Evolutionary conservation across 73 alveolate genomes (phyloP).

Genomic region (Paramecium tetraurelia): DNA sequence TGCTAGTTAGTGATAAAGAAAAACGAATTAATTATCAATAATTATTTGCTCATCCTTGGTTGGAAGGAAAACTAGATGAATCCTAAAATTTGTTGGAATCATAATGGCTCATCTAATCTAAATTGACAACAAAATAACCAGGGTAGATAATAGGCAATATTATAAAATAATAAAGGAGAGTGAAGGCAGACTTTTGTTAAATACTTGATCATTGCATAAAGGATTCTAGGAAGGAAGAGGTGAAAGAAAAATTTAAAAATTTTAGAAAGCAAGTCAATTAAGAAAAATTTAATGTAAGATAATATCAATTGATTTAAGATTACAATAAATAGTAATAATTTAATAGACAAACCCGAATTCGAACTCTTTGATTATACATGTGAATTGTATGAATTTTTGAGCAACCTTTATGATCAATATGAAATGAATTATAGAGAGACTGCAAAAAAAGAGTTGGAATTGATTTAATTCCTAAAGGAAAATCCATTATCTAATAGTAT

Average conservation of each 20-base stretch:
- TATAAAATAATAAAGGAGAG: neutral
- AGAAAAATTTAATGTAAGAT: neutral
- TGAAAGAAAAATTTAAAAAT: neutral
- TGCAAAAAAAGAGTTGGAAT: neutral
- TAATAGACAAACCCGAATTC: neutral
- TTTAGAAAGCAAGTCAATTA: neutral
- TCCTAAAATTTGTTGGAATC: neutral
- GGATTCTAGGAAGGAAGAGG: neutral
- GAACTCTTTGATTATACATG: neutral
- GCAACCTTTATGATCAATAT: neutral
- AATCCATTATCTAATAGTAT: neutral
- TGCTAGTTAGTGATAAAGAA: neutral
- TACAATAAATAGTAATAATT: neutral
- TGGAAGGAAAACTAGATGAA: neutral
- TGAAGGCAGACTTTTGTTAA: neutral
- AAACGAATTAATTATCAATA: conserved; percentile 34
- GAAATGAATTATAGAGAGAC: neutral
- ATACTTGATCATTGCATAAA: neutral
- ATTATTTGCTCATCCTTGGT: conserved; percentile 41
- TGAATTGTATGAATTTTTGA: neutral
- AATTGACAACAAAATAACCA: neutral
- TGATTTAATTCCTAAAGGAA: neutral
- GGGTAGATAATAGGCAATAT: neutral
- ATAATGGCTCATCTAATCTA: neutral
- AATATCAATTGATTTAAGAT: neutral